phyloP scores from a whole-genome alignment of 2,329 filamentous ascomycete species.

The Polychaeton citri region DNA sequence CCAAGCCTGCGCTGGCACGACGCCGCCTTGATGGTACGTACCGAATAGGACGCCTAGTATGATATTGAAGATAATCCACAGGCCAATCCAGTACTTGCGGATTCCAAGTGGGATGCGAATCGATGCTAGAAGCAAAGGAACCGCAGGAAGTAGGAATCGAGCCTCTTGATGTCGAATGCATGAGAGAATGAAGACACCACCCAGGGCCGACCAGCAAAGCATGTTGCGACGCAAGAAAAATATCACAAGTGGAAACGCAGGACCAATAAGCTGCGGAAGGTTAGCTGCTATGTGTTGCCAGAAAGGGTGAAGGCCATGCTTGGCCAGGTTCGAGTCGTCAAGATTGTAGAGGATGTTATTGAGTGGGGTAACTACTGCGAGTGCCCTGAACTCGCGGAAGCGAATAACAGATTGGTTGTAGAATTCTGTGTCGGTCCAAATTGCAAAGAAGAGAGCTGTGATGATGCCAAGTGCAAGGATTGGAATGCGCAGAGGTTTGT shows the following conservation, averaged over 20 bases:
- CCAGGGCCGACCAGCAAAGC: constrained; percentile 59
- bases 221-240: constrained; percentile 39
- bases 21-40: constrained; percentile 68
- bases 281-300: constrained; percentile 40
- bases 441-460: constrained; percentile 58
- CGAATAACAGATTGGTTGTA: constrained; percentile 51
- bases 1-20: constrained; percentile 63
- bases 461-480: constrained; percentile 52
- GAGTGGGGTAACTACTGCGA: constrained; percentile 37
- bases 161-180: constrained; percentile 70
- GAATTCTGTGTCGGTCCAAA: constrained; percentile 73
- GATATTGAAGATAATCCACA: constrained; percentile 45
- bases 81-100: constrained; percentile 37
- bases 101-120: constrained; percentile 49
- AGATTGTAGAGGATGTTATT: constrained; percentile 42
- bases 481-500: constrained; percentile 40
- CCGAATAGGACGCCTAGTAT: constrained; percentile 61
- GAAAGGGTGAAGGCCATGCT: constrained; percentile 40
- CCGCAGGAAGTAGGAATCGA: constrained; percentile 60
- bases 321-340: constrained; percentile 33
- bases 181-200: constrained; percentile 57
- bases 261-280: constrained; percentile 39
- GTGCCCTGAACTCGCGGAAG: constrained; percentile 48
- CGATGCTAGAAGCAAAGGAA: constrained; percentile 65
- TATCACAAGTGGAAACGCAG: constrained; percentile 31